Evolutionary conservation across 768 basidiomycete species (phyloP).

Genomic region (Agrocybe chaxingu): DNA sequence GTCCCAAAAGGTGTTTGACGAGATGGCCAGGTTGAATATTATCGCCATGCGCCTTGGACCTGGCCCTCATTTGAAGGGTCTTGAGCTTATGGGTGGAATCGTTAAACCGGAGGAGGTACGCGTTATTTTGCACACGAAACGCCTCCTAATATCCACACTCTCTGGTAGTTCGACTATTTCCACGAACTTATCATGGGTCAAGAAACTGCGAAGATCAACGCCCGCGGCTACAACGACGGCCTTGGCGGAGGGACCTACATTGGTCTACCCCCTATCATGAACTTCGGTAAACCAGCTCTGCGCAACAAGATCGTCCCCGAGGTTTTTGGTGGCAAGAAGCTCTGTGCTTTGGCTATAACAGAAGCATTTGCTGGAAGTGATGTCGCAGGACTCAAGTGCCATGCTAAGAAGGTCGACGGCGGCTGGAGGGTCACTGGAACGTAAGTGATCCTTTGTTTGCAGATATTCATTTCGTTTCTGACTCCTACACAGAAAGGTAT

Average conservation of each 20-base stretch:
- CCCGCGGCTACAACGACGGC: constrained; percentile 78
- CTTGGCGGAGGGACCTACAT: constrained; percentile 44
- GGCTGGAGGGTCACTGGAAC: constrained; percentile 83
- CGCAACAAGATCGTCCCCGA: constrained; percentile 60
- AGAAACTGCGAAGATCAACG: constrained; percentile 66
- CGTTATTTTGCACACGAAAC: background rate
- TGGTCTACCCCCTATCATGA: constrained; percentile 71
- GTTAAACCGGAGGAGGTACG: constrained; percentile 73
- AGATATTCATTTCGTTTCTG: background rate
- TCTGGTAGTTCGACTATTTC: constrained; percentile 61
- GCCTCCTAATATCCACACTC: background rate
- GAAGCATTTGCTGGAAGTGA: constrained; percentile 85
- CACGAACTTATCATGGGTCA: constrained; percentile 74
- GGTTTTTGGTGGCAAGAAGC: constrained; percentile 58
- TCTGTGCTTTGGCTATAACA: constrained; percentile 76
- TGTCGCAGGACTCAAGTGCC: constrained; percentile 67
- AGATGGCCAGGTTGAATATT: constrained; percentile 47
- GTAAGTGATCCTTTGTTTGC: constrained; percentile 30
- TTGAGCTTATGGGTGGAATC: constrained; percentile 67
- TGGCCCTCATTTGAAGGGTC: constrained; percentile 78
- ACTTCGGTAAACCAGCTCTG: constrained; percentile 68
- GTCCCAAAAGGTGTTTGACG: constrained; percentile 63
- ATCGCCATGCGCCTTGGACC: constrained; percentile 83
- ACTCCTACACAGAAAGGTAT: constrained; percentile 41
- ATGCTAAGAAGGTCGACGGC: constrained; percentile 68